A percentile compares a stretch with the other conserved stretches of the same genome.
These are phyloP conservation scores for Brettanomyces naardenensis DNA, from an alignment of 805 yeast species.

Conservation along the genomic window DNA sequence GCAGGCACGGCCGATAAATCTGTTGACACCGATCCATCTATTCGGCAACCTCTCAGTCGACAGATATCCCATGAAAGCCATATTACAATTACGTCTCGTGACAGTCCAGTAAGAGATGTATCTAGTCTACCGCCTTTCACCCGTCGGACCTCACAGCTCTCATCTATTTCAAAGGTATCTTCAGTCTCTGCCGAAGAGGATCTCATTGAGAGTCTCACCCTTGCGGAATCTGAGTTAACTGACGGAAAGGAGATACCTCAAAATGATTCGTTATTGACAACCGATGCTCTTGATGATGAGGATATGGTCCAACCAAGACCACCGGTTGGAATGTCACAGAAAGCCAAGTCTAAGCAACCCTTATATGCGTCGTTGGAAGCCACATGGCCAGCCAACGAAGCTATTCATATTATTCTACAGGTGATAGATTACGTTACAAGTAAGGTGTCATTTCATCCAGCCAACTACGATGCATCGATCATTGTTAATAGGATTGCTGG, in stretches of 20 bases:
- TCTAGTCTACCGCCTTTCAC: neutral
- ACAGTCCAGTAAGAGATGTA: neutral
- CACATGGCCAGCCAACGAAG: constrained; percentile 52
- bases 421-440: neutral
- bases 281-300: constrained; percentile 15
- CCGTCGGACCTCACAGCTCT: constrained; percentile 3
- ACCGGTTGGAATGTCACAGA: constrained; percentile 55
- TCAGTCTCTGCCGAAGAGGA: constrained; percentile 11
- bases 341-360: constrained; percentile 47
- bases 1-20: neutral
- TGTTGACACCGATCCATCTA: neutral
- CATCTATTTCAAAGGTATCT: constrained; percentile 6
- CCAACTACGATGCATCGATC: constrained; percentile 19
- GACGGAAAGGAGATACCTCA: neutral
- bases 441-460: neutral
- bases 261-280: neutral
- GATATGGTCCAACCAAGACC: constrained; percentile 39
- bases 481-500: constrained; percentile 34
- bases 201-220: constrained; percentile 5
- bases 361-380: constrained; percentile 38
- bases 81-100: neutral
- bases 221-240: constrained; percentile 6
- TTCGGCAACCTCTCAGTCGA: too few relatives aligned
- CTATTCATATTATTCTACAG: constrained; percentile 15
- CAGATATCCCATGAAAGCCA: too few relatives aligned